Percentiles rank a stretch among this genome's conserved stretches.
Conservation (phyloP, 2,329 filamentous ascomycete genomes). For the Colletotrichum orchidophilum region DNA sequence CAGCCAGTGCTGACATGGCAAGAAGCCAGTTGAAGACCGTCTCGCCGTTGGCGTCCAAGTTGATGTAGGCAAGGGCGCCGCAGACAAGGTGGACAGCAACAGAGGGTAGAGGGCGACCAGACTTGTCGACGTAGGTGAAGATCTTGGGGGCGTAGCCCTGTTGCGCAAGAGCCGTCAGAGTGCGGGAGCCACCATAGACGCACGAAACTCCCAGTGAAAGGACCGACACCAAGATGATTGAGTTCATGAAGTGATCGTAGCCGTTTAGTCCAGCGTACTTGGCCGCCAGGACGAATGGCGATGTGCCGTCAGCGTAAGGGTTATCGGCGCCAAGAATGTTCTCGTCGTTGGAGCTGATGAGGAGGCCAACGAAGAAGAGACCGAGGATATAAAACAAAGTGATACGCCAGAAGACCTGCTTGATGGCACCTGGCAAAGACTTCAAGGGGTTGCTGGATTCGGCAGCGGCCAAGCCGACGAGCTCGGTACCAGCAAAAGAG, state of each 20-base stretch:
- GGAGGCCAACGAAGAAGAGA: conserved; percentile 60
- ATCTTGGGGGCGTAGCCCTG: conserved; percentile 67
- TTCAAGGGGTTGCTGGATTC: conserved; percentile 77
- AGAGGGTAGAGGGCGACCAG: conserved; percentile 63
- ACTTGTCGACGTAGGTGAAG: conserved; percentile 66
- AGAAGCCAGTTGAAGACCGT: conserved; percentile 73
- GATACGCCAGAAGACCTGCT: conserved; percentile 75
- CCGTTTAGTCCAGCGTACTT: conserved; percentile 59
- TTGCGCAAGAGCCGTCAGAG: conserved; percentile 66
- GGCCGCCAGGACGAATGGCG: conserved; percentile 68
- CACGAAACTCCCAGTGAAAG: conserved; percentile 67
- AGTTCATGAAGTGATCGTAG: conserved; percentile 67
- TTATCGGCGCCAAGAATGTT: conserved; percentile 44
- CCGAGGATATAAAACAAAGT: conserved; percentile 64
- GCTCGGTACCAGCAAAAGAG: conserved; percentile 76
- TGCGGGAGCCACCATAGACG: conserved; percentile 68
- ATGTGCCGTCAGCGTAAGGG: conserved; percentile 41
- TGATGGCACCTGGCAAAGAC: conserved; percentile 82
- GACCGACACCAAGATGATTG: conserved; percentile 67
- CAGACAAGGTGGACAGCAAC: conserved; percentile 58
- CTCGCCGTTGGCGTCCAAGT: conserved; percentile 53
- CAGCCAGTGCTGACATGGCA: conserved; percentile 70
- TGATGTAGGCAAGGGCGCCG: conserved; percentile 61
- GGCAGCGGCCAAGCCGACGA: conserved; percentile 79
- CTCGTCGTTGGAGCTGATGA: conserved; percentile 56